Base-by-base conservation (phyloP, 805 yeast genomes). In the Komagataella populi region DNA sequence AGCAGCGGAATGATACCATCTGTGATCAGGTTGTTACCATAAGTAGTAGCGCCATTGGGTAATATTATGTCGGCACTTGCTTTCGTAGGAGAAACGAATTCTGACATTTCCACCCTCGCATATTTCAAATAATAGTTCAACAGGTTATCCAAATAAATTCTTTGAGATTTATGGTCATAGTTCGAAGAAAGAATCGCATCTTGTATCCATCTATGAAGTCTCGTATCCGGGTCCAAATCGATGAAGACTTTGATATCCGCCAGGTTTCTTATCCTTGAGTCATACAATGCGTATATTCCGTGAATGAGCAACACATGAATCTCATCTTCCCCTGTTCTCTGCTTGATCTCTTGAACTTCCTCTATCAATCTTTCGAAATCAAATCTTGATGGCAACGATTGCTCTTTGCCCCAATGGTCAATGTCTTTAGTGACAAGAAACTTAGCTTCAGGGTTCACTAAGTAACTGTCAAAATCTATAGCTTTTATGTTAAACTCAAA, bases 221-320 rank as follows among this genome's bases (percentile, higher is more conserved):
- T 68, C 4, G 84, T 80, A 63, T 90, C 98, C 1, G 91, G 80
- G 64, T 90, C 97, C 55, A 88, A 77, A 56, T 87, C 93, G 14
- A 90, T 72, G 58, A 83, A 90, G 2, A 90, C 78, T 60, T 80
- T 83, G 56, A 89, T 70, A 1, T 78, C 71, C 0, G 90, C 81
- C 59, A 74, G 54, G 8, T 69, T 68, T 43, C 85, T 66, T 8
- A 90, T 63, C 17, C 69, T 69, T 47, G 68, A 66, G 61, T 87
- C 83, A 60, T 79, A 84, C 22, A 90, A 70, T 0, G 96, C 91
- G 60, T 90, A 90, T 17, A 84, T 68, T 2, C 98, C 97, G 56
- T 82, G 82, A 1, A 88, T 74, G 6, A 89, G 63, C 10, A 74
- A 62, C 16, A 78, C 60, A 50, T 66, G 65, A 23, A 52, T 48